Conservation (phyloP, 768 basidiomycete species). For the Lentinus tigrinus region DNA sequence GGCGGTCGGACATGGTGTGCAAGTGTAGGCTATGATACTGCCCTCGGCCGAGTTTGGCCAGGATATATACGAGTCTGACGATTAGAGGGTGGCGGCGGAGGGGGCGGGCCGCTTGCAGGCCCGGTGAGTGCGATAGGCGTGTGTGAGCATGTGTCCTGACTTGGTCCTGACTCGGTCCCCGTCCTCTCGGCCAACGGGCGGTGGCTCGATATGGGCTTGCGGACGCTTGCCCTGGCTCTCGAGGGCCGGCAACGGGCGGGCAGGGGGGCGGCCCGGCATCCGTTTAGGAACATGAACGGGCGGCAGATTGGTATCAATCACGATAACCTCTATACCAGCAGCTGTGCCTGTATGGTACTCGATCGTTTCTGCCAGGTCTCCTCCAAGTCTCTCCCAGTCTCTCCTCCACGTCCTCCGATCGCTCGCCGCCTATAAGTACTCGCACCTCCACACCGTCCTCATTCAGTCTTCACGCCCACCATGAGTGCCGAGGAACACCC, state of each 20-base stretch:
- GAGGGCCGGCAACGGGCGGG: background rate
- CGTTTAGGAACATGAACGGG: background rate
- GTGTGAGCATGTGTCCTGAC: background rate
- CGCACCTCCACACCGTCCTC: background rate
- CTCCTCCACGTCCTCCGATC: background rate
- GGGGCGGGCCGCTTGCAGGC: background rate
- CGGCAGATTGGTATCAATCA: constrained; percentile 16
- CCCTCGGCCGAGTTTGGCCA: background rate
- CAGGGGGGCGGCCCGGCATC: background rate
- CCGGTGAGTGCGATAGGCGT: constrained; percentile 2
- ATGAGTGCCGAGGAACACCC: constrained; percentile 17
- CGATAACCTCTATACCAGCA: constrained; percentile 6
- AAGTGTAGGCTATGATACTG: background rate
- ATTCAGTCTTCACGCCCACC: background rate
- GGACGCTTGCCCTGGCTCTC: background rate
- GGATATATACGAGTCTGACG: background rate
- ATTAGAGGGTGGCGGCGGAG: background rate
- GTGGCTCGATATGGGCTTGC: too few species aligned
- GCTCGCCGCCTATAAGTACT: background rate
- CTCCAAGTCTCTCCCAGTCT: background rate
- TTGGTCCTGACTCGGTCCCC: too few species aligned
- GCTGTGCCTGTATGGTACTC: background rate
- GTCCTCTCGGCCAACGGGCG: too few species aligned
- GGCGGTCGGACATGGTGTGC: constrained; percentile 11
- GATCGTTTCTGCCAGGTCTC: background rate